Percentiles rank a stretch among this genome's conserved stretches.
Conservation (phyloP, 2,329 filamentous ascomycete species). For the Cladosporium sp. region DNA sequence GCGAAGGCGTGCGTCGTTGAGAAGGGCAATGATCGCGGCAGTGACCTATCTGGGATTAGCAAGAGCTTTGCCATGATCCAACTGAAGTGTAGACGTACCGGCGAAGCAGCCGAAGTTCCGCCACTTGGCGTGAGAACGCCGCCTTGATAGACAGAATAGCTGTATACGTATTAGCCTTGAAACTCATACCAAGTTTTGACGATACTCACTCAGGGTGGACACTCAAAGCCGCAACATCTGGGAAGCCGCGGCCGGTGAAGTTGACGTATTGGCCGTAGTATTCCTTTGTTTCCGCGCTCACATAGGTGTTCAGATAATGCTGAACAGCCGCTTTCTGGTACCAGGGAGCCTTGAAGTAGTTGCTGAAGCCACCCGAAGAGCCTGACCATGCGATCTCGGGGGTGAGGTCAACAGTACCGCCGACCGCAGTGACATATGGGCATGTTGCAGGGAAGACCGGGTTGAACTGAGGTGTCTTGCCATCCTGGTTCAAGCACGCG, state of each 20-base stretch:
- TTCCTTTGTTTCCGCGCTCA: constrained; percentile 40
- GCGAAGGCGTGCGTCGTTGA: constrained; percentile 60
- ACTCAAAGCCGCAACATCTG: constrained; percentile 46
- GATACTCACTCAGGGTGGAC: constrained; percentile 2
- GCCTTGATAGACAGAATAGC: constrained; percentile 48
- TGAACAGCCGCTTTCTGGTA: constrained; percentile 46
- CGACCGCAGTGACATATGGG: constrained; percentile 49
- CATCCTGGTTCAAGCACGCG: constrained; percentile 48
- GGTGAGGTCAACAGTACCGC: constrained; percentile 42
- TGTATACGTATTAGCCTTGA: constrained; percentile 44
- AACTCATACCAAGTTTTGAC: background rate
- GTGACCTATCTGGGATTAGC: constrained; percentile 39
- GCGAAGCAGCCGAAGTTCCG: constrained; percentile 57
- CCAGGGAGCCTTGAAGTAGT: constrained; percentile 43
- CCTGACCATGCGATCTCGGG: constrained; percentile 48
- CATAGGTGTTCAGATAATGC: constrained; percentile 41
- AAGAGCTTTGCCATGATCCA: background rate
- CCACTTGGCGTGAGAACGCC: constrained; percentile 47
- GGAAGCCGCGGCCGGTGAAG: constrained; percentile 43
- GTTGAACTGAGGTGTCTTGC: constrained; percentile 46
- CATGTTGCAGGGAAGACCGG: constrained; percentile 50
- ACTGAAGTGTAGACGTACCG: constrained; percentile 33
- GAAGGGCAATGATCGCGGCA: constrained; percentile 57
- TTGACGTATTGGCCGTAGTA: constrained; percentile 41
- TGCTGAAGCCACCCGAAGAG: constrained; percentile 44